Evolutionary conservation across 164 flowering plant genomes (phyloP).

Genomic region (Vitis vinifera): DNA sequence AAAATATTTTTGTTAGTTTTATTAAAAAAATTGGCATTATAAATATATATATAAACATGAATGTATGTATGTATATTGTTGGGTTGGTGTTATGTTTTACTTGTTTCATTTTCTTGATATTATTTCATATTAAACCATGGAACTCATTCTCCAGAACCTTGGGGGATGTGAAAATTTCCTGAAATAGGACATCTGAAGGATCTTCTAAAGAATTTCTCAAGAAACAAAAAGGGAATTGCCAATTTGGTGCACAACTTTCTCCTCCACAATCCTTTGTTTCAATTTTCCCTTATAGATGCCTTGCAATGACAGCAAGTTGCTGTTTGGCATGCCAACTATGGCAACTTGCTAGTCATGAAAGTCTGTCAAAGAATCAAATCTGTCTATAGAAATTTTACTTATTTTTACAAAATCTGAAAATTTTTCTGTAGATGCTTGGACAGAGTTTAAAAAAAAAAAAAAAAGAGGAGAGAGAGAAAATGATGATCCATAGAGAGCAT

Average conservation of each 20-base stretch:
- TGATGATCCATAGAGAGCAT: too few species aligned
- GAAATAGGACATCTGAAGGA: too few species aligned
- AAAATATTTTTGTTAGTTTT: too few species aligned
- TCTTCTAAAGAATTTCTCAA: too few species aligned
- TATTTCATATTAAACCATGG: neutral
- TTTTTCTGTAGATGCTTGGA: slow-evolving; percentile 3
- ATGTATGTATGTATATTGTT: too few species aligned
- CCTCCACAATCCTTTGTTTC: neutral
- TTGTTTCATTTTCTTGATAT: neutral
- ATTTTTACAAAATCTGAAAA: slow-evolving; percentile 21
- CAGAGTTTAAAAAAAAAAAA: too few species aligned
- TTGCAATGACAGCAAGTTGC: neutral
- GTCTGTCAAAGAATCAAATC: neutral
- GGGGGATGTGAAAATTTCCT: too few species aligned
- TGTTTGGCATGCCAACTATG: neutral
- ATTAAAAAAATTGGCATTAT: too few species aligned
- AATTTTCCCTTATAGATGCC: neutral
- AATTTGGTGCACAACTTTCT: neutral
- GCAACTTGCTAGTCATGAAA: neutral
- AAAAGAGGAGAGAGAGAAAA: too few species aligned
- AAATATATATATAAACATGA: too few species aligned
- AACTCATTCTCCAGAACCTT: too few species aligned
- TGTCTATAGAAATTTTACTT: neutral
- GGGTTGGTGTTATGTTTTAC: neutral
- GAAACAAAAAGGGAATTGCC: too few species aligned